These are phyloP conservation scores for Emmonsia crescens DNA, from an alignment of 2,329 filamentous ascomycete species.

Conservation along the genomic window DNA sequence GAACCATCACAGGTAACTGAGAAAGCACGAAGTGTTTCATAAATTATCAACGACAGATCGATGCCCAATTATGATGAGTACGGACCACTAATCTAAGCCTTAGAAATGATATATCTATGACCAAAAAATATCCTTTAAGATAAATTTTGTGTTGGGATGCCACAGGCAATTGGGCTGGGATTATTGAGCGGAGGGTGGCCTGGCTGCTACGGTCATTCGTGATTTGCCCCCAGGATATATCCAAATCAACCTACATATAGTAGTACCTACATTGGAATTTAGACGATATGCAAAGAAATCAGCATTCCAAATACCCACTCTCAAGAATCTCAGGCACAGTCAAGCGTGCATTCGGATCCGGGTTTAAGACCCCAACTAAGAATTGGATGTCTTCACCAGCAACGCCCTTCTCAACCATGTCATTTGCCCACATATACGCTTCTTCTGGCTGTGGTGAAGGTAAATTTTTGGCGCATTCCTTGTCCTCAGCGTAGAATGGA, in stretches of 20 bases:
- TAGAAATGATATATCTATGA: neutral
- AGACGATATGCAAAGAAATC: neutral
- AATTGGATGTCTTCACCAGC: conserved; percentile 14
- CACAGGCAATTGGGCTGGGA: neutral
- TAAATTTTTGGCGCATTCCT: conserved; percentile 8
- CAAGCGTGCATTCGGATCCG: conserved; percentile 11
- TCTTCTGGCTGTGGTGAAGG: conserved; percentile 12
- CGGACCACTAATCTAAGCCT: neutral
- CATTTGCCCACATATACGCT: conserved; percentile 15
- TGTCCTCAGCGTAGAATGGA: conserved; percentile 11
- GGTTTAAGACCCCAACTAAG: conserved; percentile 10
- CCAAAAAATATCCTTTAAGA: neutral
- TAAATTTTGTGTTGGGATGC: neutral
- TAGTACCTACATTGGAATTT: neutral
- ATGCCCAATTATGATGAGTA: no score
- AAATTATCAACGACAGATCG: no score
- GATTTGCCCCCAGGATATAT: neutral
- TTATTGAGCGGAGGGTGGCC: neutral
- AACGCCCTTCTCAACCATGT: conserved; percentile 15
- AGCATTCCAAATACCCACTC: conserved; percentile 10
- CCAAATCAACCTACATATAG: neutral
- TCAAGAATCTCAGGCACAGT: conserved; percentile 13
- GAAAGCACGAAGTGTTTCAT: no score
- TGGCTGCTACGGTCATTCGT: neutral
- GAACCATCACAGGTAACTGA: no score